phyloP scores from a whole-genome alignment of 2,329 filamentous ascomycete genomes.

The Ophiocordyceps camponoti-saundersi region DNA sequence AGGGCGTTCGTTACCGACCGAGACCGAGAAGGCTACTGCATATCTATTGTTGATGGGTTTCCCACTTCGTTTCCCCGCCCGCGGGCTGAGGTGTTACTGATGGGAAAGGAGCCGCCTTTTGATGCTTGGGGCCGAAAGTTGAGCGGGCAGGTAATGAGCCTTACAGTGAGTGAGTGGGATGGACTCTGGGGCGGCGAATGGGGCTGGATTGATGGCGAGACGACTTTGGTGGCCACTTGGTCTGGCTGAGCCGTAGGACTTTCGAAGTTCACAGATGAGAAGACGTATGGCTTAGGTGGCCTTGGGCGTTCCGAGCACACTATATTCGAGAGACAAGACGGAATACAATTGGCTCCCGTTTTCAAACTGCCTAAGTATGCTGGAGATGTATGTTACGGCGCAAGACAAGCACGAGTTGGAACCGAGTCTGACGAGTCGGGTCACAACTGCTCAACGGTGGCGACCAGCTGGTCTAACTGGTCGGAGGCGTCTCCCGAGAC shows the following conservation, averaged over 20 bases:
- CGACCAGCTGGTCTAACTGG: slow-evolving; percentile 33
- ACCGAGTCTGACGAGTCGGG: background rate
- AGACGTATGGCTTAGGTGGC: background rate
- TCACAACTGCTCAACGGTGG: slow-evolving; percentile 34
- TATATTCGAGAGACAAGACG: background rate
- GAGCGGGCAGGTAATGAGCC: background rate
- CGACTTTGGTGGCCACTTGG: background rate
- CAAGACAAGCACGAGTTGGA: background rate
- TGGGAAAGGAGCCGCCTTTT: background rate
- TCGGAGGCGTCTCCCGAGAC: slow-evolving; percentile 16
- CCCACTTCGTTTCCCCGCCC: background rate
- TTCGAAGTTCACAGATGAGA: background rate
- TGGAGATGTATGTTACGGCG: background rate
- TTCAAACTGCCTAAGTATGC: background rate
- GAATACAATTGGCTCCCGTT: background rate
- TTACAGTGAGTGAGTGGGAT: too few species aligned
- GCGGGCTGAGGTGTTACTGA: background rate
- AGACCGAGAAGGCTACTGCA: background rate
- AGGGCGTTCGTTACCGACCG: background rate
- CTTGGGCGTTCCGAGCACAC: background rate
- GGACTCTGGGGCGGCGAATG: background rate
- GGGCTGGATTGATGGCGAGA: slow-evolving; percentile 1
- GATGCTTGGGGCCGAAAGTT: background rate
- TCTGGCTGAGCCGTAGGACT: background rate
- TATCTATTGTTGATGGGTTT: background rate